Conservation (phyloP, 768 basidiomycete genomes). For the Collybiopsis confluens region DNA sequence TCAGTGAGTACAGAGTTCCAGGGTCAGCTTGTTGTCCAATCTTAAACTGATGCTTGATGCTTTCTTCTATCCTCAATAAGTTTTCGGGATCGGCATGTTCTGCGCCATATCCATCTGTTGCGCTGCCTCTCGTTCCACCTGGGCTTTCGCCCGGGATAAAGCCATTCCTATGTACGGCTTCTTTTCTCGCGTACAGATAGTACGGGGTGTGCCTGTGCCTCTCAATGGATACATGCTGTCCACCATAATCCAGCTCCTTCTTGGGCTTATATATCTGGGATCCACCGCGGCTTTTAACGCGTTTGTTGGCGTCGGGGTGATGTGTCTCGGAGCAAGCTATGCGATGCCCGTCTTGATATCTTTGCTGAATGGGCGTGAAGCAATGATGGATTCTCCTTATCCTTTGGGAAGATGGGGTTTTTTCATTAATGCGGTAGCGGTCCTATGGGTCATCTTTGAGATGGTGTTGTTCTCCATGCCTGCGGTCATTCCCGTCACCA, state of each 20-base stretch:
- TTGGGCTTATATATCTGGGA: conserved; percentile 61
- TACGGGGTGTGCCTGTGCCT: conserved; percentile 44
- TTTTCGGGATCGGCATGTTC: conserved; percentile 55
- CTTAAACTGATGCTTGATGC: conserved; percentile 1
- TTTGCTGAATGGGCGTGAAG: conserved; percentile 37
- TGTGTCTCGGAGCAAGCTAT: conserved; percentile 62
- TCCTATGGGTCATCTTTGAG: conserved; percentile 16
- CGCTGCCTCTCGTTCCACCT: conserved; percentile 64
- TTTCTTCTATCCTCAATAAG: no score
- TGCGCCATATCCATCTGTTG: conserved; percentile 64
- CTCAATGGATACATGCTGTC: conserved; percentile 60
- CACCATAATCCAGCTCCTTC: conserved; percentile 49
- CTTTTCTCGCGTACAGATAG: conserved; percentile 49
- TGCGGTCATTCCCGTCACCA: background rate
- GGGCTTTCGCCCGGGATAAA: conserved; percentile 67
- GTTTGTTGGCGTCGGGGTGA: conserved; percentile 62
- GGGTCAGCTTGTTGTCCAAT: background rate
- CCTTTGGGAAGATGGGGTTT: conserved; percentile 40
- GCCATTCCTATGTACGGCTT: conserved; percentile 51
- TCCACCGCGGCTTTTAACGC: conserved; percentile 63
- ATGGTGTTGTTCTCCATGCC: background rate
- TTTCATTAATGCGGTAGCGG: conserved; percentile 43
- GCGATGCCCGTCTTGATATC: conserved; percentile 58
- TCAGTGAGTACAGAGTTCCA: conserved; percentile 23
- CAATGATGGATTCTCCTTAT: conserved; percentile 47